phyloP scores from a whole-genome alignment of 139 green algal genomes.

The Chlamydomonas sphaeroides region DNA sequence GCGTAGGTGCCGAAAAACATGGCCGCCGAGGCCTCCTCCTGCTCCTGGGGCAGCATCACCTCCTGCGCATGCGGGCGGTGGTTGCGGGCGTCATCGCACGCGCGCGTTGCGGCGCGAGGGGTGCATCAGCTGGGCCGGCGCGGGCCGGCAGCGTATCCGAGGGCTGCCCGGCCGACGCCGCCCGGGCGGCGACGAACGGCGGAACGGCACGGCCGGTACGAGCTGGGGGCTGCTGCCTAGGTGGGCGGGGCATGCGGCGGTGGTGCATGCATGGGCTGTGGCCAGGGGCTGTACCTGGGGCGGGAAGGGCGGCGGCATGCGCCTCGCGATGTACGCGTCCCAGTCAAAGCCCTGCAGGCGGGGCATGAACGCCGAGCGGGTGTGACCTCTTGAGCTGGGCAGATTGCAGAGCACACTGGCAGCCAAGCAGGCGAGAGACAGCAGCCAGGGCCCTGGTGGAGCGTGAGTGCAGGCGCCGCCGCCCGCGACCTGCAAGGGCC shows the following conservation, averaged over 20 bases:
- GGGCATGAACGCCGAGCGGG: too few species aligned
- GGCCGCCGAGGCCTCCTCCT: constrained; percentile 19
- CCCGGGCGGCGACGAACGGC: too few species aligned
- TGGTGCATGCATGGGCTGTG: background rate
- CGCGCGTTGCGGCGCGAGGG: too few species aligned
- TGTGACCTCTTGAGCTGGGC: too few species aligned
- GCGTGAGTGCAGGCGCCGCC: background rate
- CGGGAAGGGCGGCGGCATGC: constrained; percentile 5
- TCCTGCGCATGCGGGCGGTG: background rate
- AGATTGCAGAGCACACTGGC: background rate
- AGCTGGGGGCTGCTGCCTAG: background rate
- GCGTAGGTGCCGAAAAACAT: too few species aligned
- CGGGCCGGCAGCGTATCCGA: too few species aligned
- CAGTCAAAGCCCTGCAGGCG: constrained; percentile 21
- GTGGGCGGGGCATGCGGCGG: background rate
- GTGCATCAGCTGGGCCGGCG: background rate
- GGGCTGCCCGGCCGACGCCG: too few species aligned
- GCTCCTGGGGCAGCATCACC: constrained; percentile 11
- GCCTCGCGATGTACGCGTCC: constrained; percentile 4
- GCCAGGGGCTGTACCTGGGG: background rate
- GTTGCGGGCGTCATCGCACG: background rate
- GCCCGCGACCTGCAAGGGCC: too few species aligned
- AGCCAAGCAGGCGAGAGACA: background rate
- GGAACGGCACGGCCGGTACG: too few species aligned
- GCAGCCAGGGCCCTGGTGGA: background rate